Conservation (phyloP, 306 rosid genomes). For the Quercus cerris region DNA sequence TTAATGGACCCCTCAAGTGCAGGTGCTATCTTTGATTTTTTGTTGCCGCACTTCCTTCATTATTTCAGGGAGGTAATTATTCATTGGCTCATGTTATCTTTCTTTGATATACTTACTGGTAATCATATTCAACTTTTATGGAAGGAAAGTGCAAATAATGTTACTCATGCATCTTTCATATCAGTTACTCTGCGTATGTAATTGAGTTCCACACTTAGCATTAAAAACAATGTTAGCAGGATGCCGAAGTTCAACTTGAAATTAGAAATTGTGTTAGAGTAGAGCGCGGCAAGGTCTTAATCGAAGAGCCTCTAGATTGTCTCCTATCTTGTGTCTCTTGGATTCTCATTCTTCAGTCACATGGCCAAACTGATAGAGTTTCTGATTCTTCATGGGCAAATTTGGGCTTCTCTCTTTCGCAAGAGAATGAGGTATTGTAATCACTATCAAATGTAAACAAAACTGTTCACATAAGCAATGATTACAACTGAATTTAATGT, state of each 20-base stretch:
- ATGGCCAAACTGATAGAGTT: conserved; percentile 21
- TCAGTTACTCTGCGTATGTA: neutral
- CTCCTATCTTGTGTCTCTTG: conserved; percentile 35
- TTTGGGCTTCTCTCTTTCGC: conserved; percentile 43
- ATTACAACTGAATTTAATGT: neutral
- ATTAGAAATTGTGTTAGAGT: conserved; percentile 31
- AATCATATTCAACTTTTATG: neutral
- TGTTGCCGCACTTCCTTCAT: conserved; percentile 39
- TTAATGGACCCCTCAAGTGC: conserved; percentile 32
- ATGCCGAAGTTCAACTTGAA: conserved; percentile 18
- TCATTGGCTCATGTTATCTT: neutral
- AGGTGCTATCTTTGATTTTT: conserved; percentile 35
- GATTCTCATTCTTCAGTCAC: conserved; percentile 38
- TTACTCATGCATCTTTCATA: neutral
- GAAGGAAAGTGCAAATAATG: neutral
- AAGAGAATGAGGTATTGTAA: conserved; percentile 37
- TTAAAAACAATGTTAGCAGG: conserved; percentile 19
- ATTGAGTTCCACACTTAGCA: neutral
- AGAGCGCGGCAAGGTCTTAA: conserved; percentile 29
- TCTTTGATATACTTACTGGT: neutral
- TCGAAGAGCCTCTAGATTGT: conserved; percentile 35
- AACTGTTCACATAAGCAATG: neutral
- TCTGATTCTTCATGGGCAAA: conserved; percentile 35
- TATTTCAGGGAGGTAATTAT: conserved; percentile 29
- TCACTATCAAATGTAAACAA: neutral